Evolutionary conservation across 257 asterid genomes (phyloP).

Genomic region (Ballota nigra): DNA sequence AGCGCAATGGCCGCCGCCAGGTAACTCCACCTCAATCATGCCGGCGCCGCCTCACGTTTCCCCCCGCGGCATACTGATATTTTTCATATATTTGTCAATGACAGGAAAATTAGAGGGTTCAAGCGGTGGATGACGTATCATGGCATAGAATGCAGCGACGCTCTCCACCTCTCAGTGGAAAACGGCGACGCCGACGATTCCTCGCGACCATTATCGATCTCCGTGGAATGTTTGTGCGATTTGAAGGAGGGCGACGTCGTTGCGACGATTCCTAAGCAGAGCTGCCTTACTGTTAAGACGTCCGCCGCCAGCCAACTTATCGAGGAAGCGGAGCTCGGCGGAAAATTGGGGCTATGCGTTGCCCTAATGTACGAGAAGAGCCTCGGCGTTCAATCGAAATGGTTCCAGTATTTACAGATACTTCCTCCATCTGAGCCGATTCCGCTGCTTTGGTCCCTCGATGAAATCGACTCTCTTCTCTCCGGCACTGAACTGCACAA

Average conservation of each 20-base stretch:
- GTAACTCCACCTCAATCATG: constrained; percentile 24
- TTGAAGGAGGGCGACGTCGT: constrained; percentile 74
- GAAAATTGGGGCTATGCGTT: constrained; percentile 62
- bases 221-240: constrained; percentile 59
- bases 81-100: neutral
- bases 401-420: constrained; percentile 76
- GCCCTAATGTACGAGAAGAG: constrained; percentile 87
- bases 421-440: constrained; percentile 73
- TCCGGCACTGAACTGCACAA: constrained; percentile 79
- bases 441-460: constrained; percentile 73
- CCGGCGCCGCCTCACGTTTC: neutral
- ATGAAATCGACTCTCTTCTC: constrained; percentile 71
- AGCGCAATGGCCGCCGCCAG: constrained; percentile 40
- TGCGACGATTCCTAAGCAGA: constrained; percentile 77
- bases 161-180: constrained; percentile 40
- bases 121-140: constrained; percentile 83
- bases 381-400: constrained; percentile 65
- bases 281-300: constrained; percentile 76
- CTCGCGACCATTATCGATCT: constrained; percentile 32
- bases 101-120: constrained; percentile 69
- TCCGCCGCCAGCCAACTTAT: constrained; percentile 61
- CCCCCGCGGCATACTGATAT: neutral
- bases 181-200: constrained; percentile 13
- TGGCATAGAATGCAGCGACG: constrained; percentile 73
- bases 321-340: constrained; percentile 76